phyloP scores from a whole-genome alignment of 139 green algal genomes.

The Auxenochlorella pyrenoidosa region DNA sequence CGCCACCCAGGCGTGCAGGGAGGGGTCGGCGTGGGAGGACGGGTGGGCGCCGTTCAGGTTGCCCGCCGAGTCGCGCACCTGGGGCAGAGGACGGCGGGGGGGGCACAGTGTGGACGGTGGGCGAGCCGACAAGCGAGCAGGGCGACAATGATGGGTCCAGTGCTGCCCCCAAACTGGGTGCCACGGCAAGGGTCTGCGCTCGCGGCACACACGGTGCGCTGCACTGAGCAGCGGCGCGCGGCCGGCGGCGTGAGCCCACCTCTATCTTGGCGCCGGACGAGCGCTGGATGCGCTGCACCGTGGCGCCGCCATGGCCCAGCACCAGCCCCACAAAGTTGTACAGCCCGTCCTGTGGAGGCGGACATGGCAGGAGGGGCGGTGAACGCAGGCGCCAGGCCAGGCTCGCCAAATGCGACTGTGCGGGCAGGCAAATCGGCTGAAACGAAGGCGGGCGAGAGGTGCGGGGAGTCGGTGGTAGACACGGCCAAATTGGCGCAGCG shows the following conservation, averaged over 20 bases:
- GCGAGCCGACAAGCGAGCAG: neutral
- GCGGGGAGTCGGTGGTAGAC: neutral
- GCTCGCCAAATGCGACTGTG: neutral
- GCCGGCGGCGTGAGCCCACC: neutral
- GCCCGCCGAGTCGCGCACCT: slow-evolving; percentile 10
- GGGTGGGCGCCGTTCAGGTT: slow-evolving; percentile 36
- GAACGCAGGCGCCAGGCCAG: neutral
- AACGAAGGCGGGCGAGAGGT: too few species aligned
- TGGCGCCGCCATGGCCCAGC: slow-evolving; percentile 27
- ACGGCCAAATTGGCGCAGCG: too few species aligned
- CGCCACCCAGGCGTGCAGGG: slow-evolving; percentile 28
- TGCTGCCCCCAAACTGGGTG: too few species aligned
- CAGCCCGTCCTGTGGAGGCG: neutral
- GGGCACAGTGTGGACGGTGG: neutral
- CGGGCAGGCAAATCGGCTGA: neutral
- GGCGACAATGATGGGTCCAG: too few species aligned
- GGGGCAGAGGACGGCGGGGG: neutral
- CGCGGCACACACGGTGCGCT: too few species aligned
- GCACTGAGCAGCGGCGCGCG: neutral
- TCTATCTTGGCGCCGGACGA: slow-evolving; percentile 16
- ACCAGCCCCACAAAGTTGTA: slow-evolving; percentile 38
- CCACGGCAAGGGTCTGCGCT: too few species aligned
- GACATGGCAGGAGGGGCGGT: neutral
- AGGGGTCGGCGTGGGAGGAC: slow-evolving; percentile 16
- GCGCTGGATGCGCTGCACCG: slow-evolving; percentile 33